phyloP scores from a whole-genome alignment of 2,329 filamentous ascomycete genomes.

The Colletotrichum zoysiae region DNA sequence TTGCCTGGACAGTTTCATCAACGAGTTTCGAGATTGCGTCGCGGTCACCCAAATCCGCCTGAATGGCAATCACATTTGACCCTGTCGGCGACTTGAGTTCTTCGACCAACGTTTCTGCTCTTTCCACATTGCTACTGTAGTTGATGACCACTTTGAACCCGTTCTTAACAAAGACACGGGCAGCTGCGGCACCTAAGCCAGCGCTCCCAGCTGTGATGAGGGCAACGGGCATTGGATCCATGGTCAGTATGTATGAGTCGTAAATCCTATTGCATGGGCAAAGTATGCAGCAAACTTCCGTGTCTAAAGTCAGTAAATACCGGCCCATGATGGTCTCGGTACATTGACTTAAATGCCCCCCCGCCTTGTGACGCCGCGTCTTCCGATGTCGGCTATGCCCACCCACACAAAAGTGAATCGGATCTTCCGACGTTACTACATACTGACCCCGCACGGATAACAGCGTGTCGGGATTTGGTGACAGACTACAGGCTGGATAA shows the following conservation, averaged over 20 bases:
- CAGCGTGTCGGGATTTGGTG: not conserved
- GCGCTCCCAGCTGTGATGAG: constrained; percentile 57
- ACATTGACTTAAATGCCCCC: not conserved
- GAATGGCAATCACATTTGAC: not conserved
- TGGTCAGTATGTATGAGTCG: not conserved
- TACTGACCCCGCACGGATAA: not conserved
- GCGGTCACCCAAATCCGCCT: constrained; percentile 2
- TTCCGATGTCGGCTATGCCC: not conserved
- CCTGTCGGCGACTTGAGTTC: constrained; percentile 55
- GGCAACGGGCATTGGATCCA: constrained; percentile 21
- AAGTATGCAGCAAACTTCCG: not conserved
- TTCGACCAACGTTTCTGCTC: constrained; percentile 66
- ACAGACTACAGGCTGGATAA: not conserved
- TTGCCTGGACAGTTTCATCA: not conserved
- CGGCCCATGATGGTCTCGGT: not conserved
- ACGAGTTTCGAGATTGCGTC: not conserved
- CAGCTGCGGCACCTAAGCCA: constrained; percentile 73
- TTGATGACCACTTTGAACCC: constrained; percentile 75
- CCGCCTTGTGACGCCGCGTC: not conserved
- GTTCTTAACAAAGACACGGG: constrained; percentile 70
- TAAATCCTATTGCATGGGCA: not conserved
- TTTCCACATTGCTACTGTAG: constrained; percentile 67
- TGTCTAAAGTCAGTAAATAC: not conserved
- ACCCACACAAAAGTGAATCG: not conserved
- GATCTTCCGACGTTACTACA: not conserved